Evolutionary conservation across 352 stramenopile genomes (phyloP), one percentile per base, ranked within the genome.

Genomic region (Elongisporangium anandrum): DNA sequence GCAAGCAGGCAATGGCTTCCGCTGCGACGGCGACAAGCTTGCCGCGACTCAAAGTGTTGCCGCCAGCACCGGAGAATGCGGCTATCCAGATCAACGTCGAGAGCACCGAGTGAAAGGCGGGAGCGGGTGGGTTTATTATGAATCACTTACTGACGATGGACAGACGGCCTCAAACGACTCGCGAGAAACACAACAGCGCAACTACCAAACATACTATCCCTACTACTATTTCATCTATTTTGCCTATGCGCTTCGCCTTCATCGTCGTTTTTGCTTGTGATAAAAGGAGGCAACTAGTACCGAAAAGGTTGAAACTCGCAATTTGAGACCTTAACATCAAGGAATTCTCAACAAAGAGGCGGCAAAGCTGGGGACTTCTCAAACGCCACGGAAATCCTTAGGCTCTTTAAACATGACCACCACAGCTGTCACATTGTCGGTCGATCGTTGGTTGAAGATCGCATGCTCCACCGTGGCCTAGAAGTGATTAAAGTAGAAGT

Each of bases 371-470:
- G 5, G 9, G 5, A 13, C 29, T 41, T 41, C 6, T 41, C 29
- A 54, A 29, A 20, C 39, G 2, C 26, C 21, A 20, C 22, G 26
- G 34, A 91, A 66, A 38, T 84, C 75, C 52, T 73, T 77, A 41
- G 78, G 66, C 52, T 89, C 71, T 66, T 92, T 89, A 57, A 94
- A 90, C 79, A 94, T 81, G 48, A 94, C 71, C 26, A 94, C 84
- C 22, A 92, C 78, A 34, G 80, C 87, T 8, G 85, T 94, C 60
- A 94, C 85, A 58, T 94, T 94, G 70, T 94, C 85, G 38, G 77
- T 92, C 16, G 85, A 94, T n/a, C 81, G 82, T 51, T 93, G 83
- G 48, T 90, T 75, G 56, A 90, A 86, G 55, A 94, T 90, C 23
- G 85, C 85, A 54, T 92, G 65, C 66, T 94, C 83, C 39, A 93